Percentiles rank a stretch among this genome's conserved stretches.
These are phyloP conservation scores for Streptanthus diversifolius DNA, from an alignment of 345 rosid genomes.

Conservation along the genomic window DNA sequence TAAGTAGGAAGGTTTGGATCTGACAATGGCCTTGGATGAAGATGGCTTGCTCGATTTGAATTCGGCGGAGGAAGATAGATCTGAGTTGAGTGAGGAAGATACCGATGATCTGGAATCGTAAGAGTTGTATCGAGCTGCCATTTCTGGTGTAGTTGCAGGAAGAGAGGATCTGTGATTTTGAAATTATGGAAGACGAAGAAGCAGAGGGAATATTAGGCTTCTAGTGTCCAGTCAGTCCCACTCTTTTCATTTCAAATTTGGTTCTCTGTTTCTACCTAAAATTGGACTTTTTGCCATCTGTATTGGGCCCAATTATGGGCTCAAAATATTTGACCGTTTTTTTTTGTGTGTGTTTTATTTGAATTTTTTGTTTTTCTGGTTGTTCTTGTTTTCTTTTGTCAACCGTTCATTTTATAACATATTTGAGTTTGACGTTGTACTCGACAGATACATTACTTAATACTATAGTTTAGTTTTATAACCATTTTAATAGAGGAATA, in stretches of 20 bases:
- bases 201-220: constrained; percentile 25
- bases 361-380: background rate
- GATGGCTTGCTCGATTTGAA: constrained; percentile 28
- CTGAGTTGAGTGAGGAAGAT: constrained; percentile 51
- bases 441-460: too few species aligned
- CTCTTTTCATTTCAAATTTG: constrained; percentile 25
- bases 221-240: background rate
- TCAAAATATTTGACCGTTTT: background rate
- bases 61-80: constrained; percentile 58
- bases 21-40: constrained; percentile 54
- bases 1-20: constrained; percentile 46
- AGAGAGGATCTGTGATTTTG: constrained; percentile 17
- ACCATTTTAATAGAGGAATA: too few species aligned
- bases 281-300: background rate
- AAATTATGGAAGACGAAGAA: constrained; percentile 12
- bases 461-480: too few species aligned
- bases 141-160: background rate
- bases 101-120: constrained; percentile 71
- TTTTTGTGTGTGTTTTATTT: background rate
- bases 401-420: too few species aligned
- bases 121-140: constrained; percentile 77
- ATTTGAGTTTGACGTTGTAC: too few species aligned
- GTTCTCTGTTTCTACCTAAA: background rate
- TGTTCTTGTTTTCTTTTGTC: background rate
- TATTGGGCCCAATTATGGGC: constrained; percentile 13